A percentile compares a stretch with the other conserved stretches of the same genome.
These are phyloP conservation scores for Chlorophyllum brunneum DNA, from an alignment of 768 basidiomycete genomes.

Conservation along the genomic window DNA sequence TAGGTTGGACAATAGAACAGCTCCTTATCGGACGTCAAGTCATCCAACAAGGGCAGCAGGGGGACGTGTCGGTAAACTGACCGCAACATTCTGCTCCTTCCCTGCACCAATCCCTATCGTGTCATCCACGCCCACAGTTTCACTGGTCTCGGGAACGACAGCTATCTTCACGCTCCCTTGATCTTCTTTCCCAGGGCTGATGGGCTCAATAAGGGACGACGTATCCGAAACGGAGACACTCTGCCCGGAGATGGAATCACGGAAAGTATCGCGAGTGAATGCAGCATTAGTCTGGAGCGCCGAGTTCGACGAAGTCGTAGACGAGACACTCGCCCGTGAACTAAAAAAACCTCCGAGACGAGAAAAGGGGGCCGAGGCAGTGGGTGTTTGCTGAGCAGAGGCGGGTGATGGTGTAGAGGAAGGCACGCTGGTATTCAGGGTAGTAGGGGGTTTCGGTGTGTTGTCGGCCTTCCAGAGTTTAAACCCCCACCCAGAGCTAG, in stretches of 20 bases:
- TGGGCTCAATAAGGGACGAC: conserved; percentile 56
- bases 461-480: conserved; percentile 51
- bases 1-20: too few relatives aligned
- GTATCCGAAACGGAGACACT: conserved; percentile 56
- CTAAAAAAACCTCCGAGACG: conserved; percentile 69
- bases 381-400: conserved; percentile 14
- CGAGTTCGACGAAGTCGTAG: conserved; percentile 24
- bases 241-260: conserved; percentile 37
- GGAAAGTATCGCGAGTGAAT: conserved; percentile 16
- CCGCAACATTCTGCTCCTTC: too few relatives aligned
- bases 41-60: too few relatives aligned
- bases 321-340: conserved; percentile 51
- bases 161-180: conserved; percentile 17
- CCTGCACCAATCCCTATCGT: background rate
- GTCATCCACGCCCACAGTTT: background rate
- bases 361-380: conserved; percentile 42
- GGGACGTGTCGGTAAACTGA: too few relatives aligned
- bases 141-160: background rate
- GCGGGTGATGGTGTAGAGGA: conserved; percentile 17
- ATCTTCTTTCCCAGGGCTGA: conserved; percentile 46
- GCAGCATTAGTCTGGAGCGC: conserved; percentile 23
- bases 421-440: conserved; percentile 25
- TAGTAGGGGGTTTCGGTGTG: conserved; percentile 22
- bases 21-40: too few relatives aligned
- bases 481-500: conserved; percentile 57